A percentile compares a stretch with the other conserved stretches of the same genome.
phyloP scores from a whole-genome alignment of 805 yeast species.

The Candida dajiaensis region DNA sequence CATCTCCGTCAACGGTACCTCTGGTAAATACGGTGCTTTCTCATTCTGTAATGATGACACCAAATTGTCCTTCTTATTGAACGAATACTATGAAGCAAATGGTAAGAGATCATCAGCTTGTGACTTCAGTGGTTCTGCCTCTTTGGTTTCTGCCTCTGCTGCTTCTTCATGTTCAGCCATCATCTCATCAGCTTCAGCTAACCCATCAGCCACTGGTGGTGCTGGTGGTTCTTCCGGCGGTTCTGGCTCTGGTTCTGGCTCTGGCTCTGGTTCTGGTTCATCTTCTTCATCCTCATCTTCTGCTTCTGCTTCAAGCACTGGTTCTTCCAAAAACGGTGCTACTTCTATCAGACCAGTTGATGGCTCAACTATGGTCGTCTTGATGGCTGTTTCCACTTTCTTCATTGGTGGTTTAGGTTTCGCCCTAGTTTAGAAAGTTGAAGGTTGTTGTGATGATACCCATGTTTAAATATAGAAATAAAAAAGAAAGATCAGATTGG shows the following conservation, averaged over 20 bases:
- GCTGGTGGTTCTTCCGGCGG: conserved; percentile 18
- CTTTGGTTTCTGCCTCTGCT: conserved; percentile 36
- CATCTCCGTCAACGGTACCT: conserved; percentile 52
- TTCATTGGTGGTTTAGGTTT: conserved; percentile 40
- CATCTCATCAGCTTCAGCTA: conserved; percentile 25
- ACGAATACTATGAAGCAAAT: conserved; percentile 55
- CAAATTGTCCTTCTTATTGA: conserved; percentile 60
- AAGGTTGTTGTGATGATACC: not conserved
- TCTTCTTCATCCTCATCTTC: conserved; percentile 22
- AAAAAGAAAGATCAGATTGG: not conserved
- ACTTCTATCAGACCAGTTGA: conserved; percentile 11
- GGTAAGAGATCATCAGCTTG: conserved; percentile 48
- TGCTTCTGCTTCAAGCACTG: conserved; percentile 21
- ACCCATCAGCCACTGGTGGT: conserved; percentile 21
- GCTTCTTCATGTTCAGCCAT: conserved; percentile 46
- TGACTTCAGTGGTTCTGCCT: conserved; percentile 65
- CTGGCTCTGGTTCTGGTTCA: conserved; percentile 18
- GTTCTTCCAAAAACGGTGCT: conserved; percentile 9
- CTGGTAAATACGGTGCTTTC: conserved; percentile 66
- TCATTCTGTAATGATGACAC: conserved; percentile 70
- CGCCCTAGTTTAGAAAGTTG: conserved; percentile 24
- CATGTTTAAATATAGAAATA: not conserved
- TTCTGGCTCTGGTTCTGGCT: conserved; percentile 15
- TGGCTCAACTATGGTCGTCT: conserved; percentile 9
- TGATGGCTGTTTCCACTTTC: conserved; percentile 28